phyloP scores from a whole-genome alignment of 2,329 filamentous ascomycete species.

The Akanthomyces muscarius region DNA sequence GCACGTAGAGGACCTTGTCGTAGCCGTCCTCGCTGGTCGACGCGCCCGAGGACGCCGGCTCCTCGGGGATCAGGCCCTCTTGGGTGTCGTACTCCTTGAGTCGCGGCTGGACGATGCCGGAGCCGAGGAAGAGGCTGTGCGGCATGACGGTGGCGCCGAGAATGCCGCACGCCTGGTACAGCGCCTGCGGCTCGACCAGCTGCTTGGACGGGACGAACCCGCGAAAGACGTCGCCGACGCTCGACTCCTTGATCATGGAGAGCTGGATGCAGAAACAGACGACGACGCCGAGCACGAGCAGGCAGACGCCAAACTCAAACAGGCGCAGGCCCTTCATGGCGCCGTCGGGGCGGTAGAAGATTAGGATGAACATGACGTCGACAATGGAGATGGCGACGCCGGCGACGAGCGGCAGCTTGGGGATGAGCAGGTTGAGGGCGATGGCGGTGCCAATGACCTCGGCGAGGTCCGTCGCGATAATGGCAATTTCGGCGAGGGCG shows the following conservation, averaged over 20 bases:
- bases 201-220: constrained; percentile 61
- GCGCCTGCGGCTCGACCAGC: constrained; percentile 36
- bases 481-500: constrained; percentile 60
- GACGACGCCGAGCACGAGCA: constrained; percentile 57
- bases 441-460: constrained; percentile 71
- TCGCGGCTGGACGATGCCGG: constrained; percentile 64
- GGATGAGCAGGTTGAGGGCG: constrained; percentile 62
- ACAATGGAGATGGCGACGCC: constrained; percentile 65
- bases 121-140: constrained; percentile 64
- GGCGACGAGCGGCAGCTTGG: constrained; percentile 60
- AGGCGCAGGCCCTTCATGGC: constrained; percentile 54
- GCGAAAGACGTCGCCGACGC: constrained; percentile 56
- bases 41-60: constrained; percentile 25
- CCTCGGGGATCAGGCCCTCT: constrained; percentile 47
- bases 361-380: constrained; percentile 63
- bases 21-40: constrained; percentile 29
- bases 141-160: constrained; percentile 74
- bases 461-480: constrained; percentile 68
- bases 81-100: constrained; percentile 60
- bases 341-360: constrained; percentile 61
- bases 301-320: constrained; percentile 63
- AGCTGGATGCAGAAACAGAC: constrained; percentile 69
- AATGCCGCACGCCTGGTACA: constrained; percentile 72
- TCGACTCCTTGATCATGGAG: constrained; percentile 54
- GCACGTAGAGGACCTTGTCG: constrained; percentile 60